A percentile compares a stretch with the other conserved stretches of the same genome.
Evolutionary conservation across 306 rosid genomes (phyloP).

Genomic region (Rubus parviflorus): DNA sequence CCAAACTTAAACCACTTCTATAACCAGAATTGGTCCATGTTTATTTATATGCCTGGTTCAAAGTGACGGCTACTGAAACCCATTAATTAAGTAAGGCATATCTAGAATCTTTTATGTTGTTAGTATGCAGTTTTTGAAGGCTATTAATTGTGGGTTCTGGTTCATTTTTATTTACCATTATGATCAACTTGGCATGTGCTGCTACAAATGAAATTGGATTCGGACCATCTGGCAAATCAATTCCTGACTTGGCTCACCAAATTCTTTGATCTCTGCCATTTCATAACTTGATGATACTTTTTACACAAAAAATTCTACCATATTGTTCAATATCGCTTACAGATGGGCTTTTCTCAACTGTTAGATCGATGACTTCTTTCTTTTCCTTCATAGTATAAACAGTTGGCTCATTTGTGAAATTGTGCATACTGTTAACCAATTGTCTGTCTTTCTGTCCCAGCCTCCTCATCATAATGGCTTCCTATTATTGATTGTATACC

Average conservation of each 20-base stretch:
- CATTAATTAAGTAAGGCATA: background rate
- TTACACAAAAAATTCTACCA: background rate
- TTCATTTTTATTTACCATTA: background rate
- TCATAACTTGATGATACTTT: background rate
- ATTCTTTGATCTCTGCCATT: conserved; percentile 2
- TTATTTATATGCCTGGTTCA: background rate
- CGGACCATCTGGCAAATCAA: conserved; percentile 24
- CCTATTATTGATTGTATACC: background rate
- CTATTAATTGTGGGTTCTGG: background rate
- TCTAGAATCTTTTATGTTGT: background rate
- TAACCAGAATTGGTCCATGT: conserved; percentile 2
- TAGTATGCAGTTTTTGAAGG: background rate
- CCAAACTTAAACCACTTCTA: conserved; percentile 1
- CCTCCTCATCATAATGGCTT: background rate
- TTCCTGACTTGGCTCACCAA: conserved; percentile 17
- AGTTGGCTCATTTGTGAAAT: background rate
- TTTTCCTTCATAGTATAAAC: background rate
- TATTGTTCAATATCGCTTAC: background rate
- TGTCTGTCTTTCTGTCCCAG: background rate
- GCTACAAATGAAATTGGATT: conserved; percentile 13
- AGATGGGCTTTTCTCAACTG: background rate
- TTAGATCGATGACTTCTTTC: background rate
- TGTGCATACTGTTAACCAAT: background rate
- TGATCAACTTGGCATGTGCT: conserved; percentile 30
- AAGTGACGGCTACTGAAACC: background rate